Evolutionary conservation across 2,329 filamentous ascomycete species (phyloP).

Genomic region (Metarhizium robertsii): DNA sequence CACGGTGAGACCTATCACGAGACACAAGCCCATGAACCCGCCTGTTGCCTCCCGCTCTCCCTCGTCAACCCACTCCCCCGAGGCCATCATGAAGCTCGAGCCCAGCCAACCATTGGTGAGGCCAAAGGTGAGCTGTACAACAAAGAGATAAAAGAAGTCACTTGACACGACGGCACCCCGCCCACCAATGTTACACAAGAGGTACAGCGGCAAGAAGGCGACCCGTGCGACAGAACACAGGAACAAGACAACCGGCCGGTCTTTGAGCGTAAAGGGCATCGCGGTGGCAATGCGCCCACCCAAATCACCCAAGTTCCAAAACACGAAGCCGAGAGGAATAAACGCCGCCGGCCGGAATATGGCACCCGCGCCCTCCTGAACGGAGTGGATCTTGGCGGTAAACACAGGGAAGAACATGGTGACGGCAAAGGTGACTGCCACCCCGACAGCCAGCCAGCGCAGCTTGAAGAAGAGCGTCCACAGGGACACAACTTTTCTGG

Average conservation of each 20-base stretch:
- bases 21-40: constrained; percentile 85
- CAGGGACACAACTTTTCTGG: constrained; percentile 46
- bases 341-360: constrained; percentile 69
- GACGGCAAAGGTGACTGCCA: constrained; percentile 71
- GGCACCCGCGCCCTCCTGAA: constrained; percentile 31
- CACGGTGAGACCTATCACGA: constrained; percentile 72
- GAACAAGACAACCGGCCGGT: constrained; percentile 60
- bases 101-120: constrained; percentile 80
- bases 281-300: constrained; percentile 61
- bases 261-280: constrained; percentile 46
- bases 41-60: constrained; percentile 82
- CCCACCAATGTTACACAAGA: constrained; percentile 80
- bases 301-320: constrained; percentile 90
- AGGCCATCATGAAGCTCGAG: constrained; percentile 85
- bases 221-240: constrained; percentile 54
- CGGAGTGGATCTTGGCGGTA: constrained; percentile 55
- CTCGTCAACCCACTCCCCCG: constrained; percentile 69
- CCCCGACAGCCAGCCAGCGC: constrained; percentile 63
- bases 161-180: constrained; percentile 64
- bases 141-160: constrained; percentile 77
- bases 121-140: constrained; percentile 80
- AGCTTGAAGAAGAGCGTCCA: constrained; percentile 65
- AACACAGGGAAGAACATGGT: constrained; percentile 97
- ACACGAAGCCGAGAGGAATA: constrained; percentile 80
- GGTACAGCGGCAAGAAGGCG: constrained; percentile 73